Percentiles rank a stretch among this genome's conserved stretches.
phyloP scores from a whole-genome alignment of 1,139 yeast genomes.

The Suhomyces coccinellae region DNA sequence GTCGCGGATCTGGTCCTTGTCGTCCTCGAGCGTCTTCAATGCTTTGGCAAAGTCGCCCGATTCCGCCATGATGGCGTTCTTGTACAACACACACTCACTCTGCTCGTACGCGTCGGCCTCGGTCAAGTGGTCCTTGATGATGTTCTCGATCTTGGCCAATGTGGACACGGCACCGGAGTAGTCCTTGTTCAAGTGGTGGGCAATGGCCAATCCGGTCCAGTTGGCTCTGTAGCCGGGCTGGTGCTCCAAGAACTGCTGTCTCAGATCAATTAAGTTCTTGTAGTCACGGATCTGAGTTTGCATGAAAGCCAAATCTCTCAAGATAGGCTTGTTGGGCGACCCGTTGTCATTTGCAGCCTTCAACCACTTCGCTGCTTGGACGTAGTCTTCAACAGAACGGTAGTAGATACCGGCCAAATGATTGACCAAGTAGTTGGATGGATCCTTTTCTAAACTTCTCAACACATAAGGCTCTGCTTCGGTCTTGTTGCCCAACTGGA shows the following conservation, averaged over 20 bases:
- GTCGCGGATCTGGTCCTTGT: slow-evolving; percentile 60
- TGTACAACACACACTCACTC: slow-evolving; percentile 76
- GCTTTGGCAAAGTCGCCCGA: slow-evolving; percentile 67
- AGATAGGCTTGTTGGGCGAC: slow-evolving; percentile 73
- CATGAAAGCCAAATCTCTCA: slow-evolving; percentile 78
- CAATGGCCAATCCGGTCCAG: slow-evolving; percentile 89
- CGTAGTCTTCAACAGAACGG: slow-evolving; percentile 67
- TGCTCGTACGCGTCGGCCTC: slow-evolving; percentile 74
- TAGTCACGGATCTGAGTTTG: slow-evolving; percentile 81
- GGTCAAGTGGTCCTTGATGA: slow-evolving; percentile 66
- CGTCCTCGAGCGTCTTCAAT: slow-evolving; percentile 56
- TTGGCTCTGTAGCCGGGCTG: slow-evolving; percentile 86
- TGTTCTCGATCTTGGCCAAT: slow-evolving; percentile 68
- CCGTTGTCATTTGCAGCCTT: slow-evolving; percentile 78
- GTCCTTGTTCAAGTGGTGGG: slow-evolving; percentile 75
- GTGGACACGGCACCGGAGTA: slow-evolving; percentile 68
- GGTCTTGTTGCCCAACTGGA: slow-evolving; percentile 50
- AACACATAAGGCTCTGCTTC: slow-evolving; percentile 67
- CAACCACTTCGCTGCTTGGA: slow-evolving; percentile 79
- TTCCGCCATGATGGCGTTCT: slow-evolving; percentile 64
- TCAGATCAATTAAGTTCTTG: slow-evolving; percentile 58
- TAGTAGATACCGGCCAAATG: slow-evolving; percentile 87
- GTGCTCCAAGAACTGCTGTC: slow-evolving; percentile 69
- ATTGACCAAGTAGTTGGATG: slow-evolving; percentile 66
- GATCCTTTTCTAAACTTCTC: slow-evolving; percentile 61